Conservation (phyloP, 1,139 yeast species). For the Yamadazyma dendronema region DNA sequence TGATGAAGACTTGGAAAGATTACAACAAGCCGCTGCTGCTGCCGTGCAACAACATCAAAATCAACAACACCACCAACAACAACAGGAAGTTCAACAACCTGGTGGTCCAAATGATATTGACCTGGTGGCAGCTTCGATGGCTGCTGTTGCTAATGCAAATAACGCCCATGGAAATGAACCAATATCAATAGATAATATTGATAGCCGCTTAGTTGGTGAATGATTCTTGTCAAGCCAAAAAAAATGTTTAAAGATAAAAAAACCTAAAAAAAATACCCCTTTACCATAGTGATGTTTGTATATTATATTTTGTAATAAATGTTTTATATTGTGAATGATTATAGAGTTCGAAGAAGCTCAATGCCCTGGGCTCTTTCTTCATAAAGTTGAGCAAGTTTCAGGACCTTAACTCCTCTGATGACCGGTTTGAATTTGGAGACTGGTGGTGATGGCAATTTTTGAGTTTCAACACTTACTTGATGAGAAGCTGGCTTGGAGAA, state of each 20-base stretch:
- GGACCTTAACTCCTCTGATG: constrained; percentile 52
- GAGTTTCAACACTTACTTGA: constrained; percentile 4
- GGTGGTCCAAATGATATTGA: constrained; percentile 18
- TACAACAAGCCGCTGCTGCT: constrained; percentile 21
- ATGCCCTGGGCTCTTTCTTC: constrained; percentile 57
- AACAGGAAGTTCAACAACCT: constrained; percentile 13
- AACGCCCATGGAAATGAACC: constrained; percentile 31
- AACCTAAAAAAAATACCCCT: not conserved
- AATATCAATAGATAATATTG: constrained; percentile 48
- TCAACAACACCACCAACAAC: constrained; percentile 6
- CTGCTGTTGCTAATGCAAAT: constrained; percentile 36
- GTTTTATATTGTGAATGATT: constrained; percentile 5
- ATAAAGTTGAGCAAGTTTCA: constrained; percentile 52
- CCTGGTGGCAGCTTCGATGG: constrained; percentile 41
- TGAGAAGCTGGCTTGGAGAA: constrained; percentile 15
- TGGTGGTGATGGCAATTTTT: constrained; percentile 1
- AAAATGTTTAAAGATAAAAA: constrained; percentile 1
- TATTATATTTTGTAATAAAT: constrained; percentile 12
- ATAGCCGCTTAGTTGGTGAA: constrained; percentile 48
- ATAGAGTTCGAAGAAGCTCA: constrained; percentile 30
- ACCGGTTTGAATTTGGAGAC: constrained; percentile 39
- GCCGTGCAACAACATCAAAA: constrained; percentile 32
- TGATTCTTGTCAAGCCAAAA: constrained; percentile 13
- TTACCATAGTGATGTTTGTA: constrained; percentile 10
- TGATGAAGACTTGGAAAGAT: constrained; percentile 17